Percentiles rank a stretch among this genome's conserved stretches.
These are phyloP conservation scores for Elongisporangium senticosum DNA, from an alignment of 352 stramenopile genomes.

Conservation along the genomic window DNA sequence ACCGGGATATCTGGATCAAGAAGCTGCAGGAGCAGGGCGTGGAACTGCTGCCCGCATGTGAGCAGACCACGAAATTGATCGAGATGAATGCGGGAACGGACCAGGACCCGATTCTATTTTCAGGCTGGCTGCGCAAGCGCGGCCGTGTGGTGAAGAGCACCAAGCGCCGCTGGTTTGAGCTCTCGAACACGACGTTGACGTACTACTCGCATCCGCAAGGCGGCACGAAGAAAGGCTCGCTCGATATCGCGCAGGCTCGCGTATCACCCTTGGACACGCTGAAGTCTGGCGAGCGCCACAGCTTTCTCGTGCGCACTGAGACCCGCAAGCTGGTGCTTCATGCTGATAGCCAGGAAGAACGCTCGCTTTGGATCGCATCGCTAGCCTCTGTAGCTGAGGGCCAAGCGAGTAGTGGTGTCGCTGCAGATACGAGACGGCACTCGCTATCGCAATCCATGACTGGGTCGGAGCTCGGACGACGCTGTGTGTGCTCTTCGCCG, in stretches of 20 bases:
- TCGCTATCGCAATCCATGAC: neutral
- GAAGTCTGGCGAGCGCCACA: conserved; percentile 78
- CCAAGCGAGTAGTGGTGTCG: neutral
- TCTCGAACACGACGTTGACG: conserved; percentile 56
- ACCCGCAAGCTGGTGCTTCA: conserved; percentile 66
- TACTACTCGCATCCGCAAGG: conserved; percentile 78
- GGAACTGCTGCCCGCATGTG: conserved; percentile 43
- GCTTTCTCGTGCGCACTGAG: conserved; percentile 63
- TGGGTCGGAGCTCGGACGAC: conserved; percentile 27
- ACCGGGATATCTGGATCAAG: conserved; percentile 81
- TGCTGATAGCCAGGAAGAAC: conserved; percentile 82
- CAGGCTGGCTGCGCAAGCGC: conserved; percentile 79
- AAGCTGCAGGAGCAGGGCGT: conserved; percentile 72
- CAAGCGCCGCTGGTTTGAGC: conserved; percentile 85
- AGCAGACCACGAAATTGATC: conserved; percentile 50
- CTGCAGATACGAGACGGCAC: neutral
- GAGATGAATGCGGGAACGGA: conserved; percentile 37
- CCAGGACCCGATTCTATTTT: conserved; percentile 57
- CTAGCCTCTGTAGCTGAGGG: conserved; percentile 55
- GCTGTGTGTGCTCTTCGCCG: conserved; percentile 48
- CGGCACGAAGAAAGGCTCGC: conserved; percentile 62
- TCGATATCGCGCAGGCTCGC: conserved; percentile 50
- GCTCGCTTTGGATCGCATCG: conserved; percentile 70
- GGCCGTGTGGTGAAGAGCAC: conserved; percentile 81
- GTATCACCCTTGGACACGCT: conserved; percentile 70